Base-by-base conservation (phyloP, 1,284 basidiomycete species). In the Rhodotorula sp. region DNA sequence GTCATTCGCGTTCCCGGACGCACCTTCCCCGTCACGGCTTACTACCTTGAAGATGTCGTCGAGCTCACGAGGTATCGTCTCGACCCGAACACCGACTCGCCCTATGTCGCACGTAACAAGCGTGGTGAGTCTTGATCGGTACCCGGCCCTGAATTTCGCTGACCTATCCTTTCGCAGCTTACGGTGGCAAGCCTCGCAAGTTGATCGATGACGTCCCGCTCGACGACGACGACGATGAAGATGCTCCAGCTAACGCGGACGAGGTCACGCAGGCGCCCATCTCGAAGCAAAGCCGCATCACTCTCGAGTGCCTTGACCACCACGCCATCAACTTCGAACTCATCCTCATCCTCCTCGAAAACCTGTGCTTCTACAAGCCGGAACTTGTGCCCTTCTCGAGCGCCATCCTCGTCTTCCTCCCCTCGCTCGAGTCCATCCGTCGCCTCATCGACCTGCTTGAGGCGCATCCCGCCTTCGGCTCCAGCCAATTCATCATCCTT, bases 11-110 rank as follows among this genome's bases (percentile, higher is more conserved):
- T 99, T 24, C 95, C 95, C 13, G 96, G 96, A 3, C 86, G 96
- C n/a, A 98, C 94, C 0, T 99, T 93, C 83, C 95, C 96, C 15
- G 96, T 99, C 18, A 88, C 92, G 59, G 85, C 91, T 26, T 85
- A 86, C 59, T 99, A 88, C 78, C 83, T 99, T 15, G 96, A 99
- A 80, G 96, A 99, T 80, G 94, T 92, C 0, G 85, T 99, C 34
- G 90, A 99, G 80, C 83, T 86, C 67, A 88, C 89, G 18, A 83
- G 86, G n/a, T 99, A 94, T 89, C 84, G 86, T 28, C 87, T 99
- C 69, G 79, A 80, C 64, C 65, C n/a, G 88, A 91, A 75, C 52
- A 70, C 74, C 8, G 86, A 84, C 59, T 97, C 94, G 0, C 89
- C 87, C 1, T 98, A 94, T 80, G 92, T 79, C 40, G 73, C 73